Percentiles rank a stretch among this genome's conserved stretches.
Conservation (phyloP, 2,329 filamentous ascomycete species). For the Pestalotiopsis fici region DNA sequence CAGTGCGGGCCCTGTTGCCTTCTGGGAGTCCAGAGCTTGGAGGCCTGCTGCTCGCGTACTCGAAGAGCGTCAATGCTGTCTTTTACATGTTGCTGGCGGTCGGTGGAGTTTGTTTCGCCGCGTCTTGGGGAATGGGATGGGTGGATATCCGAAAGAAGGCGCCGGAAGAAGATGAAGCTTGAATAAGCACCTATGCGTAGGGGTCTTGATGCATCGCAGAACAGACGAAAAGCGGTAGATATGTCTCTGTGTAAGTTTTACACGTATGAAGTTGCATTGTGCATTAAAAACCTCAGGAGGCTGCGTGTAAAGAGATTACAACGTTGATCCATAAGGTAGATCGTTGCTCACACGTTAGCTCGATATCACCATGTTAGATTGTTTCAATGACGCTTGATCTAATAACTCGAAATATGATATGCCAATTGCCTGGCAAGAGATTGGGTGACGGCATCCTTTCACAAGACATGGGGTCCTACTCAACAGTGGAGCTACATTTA, state of each 20-base stretch:
- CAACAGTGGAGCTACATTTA: too few relatives aligned
- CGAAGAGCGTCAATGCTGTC: conserved; percentile 20
- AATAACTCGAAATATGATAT: too few relatives aligned
- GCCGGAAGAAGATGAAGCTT: not conserved
- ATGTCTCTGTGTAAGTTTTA: not conserved
- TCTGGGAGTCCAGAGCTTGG: conserved; percentile 25
- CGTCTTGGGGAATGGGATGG: conserved; percentile 6
- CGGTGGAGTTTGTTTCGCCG: conserved; percentile 18
- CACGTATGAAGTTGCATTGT: not conserved
- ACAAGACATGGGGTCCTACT: too few relatives aligned
- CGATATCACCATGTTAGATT: too few relatives aligned
- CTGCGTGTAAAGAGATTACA: too few relatives aligned
- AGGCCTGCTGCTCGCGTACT: conserved; percentile 21
- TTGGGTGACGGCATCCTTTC: too few relatives aligned
- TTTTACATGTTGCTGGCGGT: conserved; percentile 26
- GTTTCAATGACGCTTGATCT: too few relatives aligned
- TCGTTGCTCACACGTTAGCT: too few relatives aligned
- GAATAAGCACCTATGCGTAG: not conserved
- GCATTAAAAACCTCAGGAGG: not conserved
- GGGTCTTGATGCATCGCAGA: not conserved
- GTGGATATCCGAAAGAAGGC: conserved; percentile 1
- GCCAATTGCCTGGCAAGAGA: too few relatives aligned
- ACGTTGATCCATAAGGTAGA: too few relatives aligned
- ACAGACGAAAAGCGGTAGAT: not conserved
- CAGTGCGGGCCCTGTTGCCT: conserved; percentile 25